Conservation (phyloP, 2,329 filamentous ascomycete genomes). For the Xylariaceae sp. region DNA sequence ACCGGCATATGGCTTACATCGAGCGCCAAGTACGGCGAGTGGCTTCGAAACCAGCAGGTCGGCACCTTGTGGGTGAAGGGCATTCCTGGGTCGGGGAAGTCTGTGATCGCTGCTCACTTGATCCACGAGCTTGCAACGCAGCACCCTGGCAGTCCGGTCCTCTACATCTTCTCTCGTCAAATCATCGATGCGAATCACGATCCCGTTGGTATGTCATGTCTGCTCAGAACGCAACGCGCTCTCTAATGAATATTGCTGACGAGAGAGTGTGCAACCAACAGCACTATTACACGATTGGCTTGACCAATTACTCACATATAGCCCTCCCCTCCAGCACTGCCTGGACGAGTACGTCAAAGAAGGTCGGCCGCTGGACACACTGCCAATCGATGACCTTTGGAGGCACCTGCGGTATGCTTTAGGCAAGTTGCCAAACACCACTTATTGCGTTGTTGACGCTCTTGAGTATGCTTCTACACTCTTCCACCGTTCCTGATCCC, state of each 20-base stretch:
- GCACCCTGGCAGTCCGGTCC: conserved; percentile 22
- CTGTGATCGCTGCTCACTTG: conserved; percentile 30
- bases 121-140: conserved; percentile 17
- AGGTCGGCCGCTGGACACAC: conserved; percentile 9
- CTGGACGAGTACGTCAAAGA: conserved; percentile 16
- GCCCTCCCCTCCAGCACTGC: conserved; percentile 25
- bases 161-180: conserved; percentile 38
- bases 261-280: neutral
- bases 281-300: conserved; percentile 33
- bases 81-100: conserved; percentile 29
- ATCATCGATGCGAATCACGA: conserved; percentile 34
- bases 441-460: conserved; percentile 31
- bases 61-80: conserved; percentile 9
- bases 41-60: conserved; percentile 1
- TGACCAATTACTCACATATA: conserved; percentile 29
- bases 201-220: conserved; percentile 13
- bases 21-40: conserved; percentile 1
- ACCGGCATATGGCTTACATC: conserved; percentile 8
- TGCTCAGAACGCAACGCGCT: neutral
- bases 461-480: conserved; percentile 7
- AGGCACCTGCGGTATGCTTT: conserved; percentile 25
- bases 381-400: conserved; percentile 28
- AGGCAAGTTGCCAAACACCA: conserved; percentile 17
- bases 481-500: neutral
- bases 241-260: neutral